phyloP scores from a whole-genome alignment of 2,329 filamentous ascomycete genomes.

The Aureobasidium lini region DNA sequence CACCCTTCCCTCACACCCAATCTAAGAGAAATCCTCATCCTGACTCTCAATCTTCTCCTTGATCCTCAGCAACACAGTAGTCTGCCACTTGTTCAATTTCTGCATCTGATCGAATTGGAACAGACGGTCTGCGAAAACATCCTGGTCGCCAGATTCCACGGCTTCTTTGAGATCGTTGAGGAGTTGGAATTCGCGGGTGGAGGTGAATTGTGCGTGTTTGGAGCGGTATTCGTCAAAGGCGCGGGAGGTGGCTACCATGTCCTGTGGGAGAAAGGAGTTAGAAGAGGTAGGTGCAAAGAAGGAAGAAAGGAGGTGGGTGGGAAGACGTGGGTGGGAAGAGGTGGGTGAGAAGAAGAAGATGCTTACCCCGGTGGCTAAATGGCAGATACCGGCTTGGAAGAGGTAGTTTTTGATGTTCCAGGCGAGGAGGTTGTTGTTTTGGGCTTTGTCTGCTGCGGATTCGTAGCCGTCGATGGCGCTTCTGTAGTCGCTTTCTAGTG shows the following conservation, averaged over 20 bases:
- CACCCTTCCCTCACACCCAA: no score
- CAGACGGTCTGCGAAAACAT: conserved; percentile 75
- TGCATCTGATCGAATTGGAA: conserved; percentile 88
- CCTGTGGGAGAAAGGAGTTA: conserved; percentile 32
- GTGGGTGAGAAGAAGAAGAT: background rate
- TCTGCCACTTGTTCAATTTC: conserved; percentile 97
- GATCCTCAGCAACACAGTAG: conserved; percentile 68
- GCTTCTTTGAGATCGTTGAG: conserved; percentile 68
- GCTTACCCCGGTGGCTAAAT: conserved; percentile 56
- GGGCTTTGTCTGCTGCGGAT: conserved; percentile 64
- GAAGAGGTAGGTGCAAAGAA: background rate
- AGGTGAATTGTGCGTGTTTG: conserved; percentile 66
- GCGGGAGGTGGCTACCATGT: conserved; percentile 69
- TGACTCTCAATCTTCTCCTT: conserved; percentile 75
- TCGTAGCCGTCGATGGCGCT: conserved; percentile 78
- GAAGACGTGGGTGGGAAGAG: background rate
- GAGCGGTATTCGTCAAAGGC: conserved; percentile 78
- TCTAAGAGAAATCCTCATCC: conserved; percentile 61
- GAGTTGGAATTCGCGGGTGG: conserved; percentile 73
- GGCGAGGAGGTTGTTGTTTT: conserved; percentile 87
- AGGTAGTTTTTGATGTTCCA: conserved; percentile 95
- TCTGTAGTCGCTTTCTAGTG: conserved; percentile 75
- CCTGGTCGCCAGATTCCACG: conserved; percentile 70
- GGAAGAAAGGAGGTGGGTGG: background rate
- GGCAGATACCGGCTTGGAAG: conserved; percentile 87